phyloP scores from a whole-genome alignment of 164 flowering plant genomes.

The Malania oleifera region DNA sequence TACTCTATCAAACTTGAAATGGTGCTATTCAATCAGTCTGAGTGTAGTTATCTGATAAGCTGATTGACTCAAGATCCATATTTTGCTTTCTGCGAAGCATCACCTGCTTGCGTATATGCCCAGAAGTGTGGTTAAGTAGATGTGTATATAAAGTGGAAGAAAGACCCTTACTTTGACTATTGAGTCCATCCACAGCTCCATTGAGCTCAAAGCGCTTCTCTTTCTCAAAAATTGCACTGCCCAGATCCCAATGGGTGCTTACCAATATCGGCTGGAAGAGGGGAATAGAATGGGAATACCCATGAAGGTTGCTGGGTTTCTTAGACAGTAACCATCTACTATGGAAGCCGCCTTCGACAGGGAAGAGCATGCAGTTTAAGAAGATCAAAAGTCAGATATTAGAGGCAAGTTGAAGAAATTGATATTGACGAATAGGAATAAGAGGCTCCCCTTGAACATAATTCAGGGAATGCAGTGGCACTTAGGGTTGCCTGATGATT shows the following conservation, averaged over 20 bases:
- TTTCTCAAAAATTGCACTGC: conserved; percentile 53
- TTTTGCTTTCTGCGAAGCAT: background rate
- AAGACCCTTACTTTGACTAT: conserved; percentile 61
- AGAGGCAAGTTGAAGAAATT: conserved; percentile 52
- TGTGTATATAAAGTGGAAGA: conserved; percentile 91
- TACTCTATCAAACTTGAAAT: too few relatives aligned
- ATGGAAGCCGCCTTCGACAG: conserved; percentile 61
- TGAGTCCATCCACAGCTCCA: conserved; percentile 48
- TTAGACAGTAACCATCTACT: conserved; percentile 69
- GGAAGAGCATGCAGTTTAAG: conserved; percentile 48
- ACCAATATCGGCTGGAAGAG: conserved; percentile 61
- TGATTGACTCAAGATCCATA: background rate
- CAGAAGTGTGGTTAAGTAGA: conserved; percentile 55
- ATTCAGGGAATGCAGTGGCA: conserved; percentile 78
- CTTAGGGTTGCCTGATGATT: conserved; percentile 73
- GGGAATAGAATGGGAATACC: conserved; percentile 39
- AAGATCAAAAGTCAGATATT: conserved; percentile 36
- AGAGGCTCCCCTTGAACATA: conserved; percentile 58
- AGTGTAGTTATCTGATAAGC: conserved; percentile 11
- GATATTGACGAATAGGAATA: conserved; percentile 60
- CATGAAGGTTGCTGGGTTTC: conserved; percentile 57
- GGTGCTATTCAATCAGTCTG: conserved; percentile 9
- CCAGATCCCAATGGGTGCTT: conserved; percentile 45
- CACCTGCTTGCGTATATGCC: conserved; percentile 15
- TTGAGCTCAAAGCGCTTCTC: conserved; percentile 51